These are phyloP conservation scores for Coemansia interrupta DNA, from an alignment of 192 early-diverging fungal genomes.

Conservation along the genomic window DNA sequence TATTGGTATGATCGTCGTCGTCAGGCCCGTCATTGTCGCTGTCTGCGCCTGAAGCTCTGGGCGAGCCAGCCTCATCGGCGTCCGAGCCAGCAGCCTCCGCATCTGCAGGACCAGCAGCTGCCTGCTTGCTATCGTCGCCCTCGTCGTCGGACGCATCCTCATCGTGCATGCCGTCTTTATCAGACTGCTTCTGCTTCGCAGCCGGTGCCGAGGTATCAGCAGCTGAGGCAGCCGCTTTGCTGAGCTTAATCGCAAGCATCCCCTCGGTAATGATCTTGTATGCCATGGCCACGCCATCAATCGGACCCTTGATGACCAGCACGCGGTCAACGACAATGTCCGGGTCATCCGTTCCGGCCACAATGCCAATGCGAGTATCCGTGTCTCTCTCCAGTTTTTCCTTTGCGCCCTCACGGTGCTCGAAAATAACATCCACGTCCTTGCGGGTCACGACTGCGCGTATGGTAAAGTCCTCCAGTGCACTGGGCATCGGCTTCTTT, in stretches of 20 bases:
- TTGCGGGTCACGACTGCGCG: slow-evolving; percentile 52
- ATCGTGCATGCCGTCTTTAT: background rate
- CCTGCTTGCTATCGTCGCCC: background rate
- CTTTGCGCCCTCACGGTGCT: slow-evolving; percentile 13
- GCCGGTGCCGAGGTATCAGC: background rate
- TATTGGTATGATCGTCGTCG: slow-evolving; percentile 2
- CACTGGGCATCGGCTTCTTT: slow-evolving; percentile 10
- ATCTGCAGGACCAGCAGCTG: background rate
- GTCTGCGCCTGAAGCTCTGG: background rate
- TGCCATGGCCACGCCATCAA: slow-evolving; percentile 25
- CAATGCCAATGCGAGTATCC: slow-evolving; percentile 16
- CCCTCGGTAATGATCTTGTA: slow-evolving; percentile 34
- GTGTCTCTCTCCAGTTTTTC: slow-evolving; percentile 24
- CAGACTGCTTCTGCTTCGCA: slow-evolving; percentile 4
- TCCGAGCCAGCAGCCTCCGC: background rate
- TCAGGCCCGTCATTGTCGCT: slow-evolving; percentile 2
- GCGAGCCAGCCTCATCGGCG: background rate
- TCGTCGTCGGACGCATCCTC: slow-evolving; percentile 3
- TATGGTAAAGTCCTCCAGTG: slow-evolving; percentile 41
- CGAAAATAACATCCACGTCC: slow-evolving; percentile 47
- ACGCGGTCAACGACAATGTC: slow-evolving; percentile 53
- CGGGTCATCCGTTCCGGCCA: slow-evolving; percentile 50
- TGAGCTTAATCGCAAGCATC: slow-evolving; percentile 22
- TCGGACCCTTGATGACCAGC: slow-evolving; percentile 39
- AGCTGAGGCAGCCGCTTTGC: background rate